Percentiles rank a stretch among this genome's conserved stretches.
Conservation (phyloP, 108 stramenopile species). For the Ochromonas danica region DNA sequence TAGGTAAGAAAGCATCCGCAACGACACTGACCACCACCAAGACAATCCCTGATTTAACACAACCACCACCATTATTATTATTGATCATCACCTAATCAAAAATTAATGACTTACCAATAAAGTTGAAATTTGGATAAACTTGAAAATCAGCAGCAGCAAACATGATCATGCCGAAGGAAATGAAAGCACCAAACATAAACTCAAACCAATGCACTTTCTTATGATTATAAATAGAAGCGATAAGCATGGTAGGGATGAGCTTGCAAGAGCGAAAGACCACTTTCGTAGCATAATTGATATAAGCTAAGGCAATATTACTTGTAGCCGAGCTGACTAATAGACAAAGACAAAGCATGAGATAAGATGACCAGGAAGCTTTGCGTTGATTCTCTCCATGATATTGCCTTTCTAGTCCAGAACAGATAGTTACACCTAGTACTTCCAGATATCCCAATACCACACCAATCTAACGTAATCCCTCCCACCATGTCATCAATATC, state of each 20-base stretch:
- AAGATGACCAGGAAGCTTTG: constrained; percentile 30
- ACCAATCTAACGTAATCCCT: constrained; percentile 32
- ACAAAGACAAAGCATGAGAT: constrained; percentile 35
- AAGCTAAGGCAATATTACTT: constrained; percentile 70
- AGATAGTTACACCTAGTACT: constrained; percentile 73
- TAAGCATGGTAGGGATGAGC: constrained; percentile 84
- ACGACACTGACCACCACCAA: constrained; percentile 79
- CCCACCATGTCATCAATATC: constrained; percentile 15
- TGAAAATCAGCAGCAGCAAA: constrained; percentile 86
- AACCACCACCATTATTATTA: background rate
- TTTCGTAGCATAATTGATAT: constrained; percentile 95
- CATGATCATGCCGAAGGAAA: constrained; percentile 79
- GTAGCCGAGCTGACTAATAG: constrained; percentile 35
- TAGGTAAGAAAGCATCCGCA: constrained; percentile 87
- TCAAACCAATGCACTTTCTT: constrained; percentile 70
- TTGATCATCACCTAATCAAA: background rate
- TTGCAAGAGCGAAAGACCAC: constrained; percentile 87
- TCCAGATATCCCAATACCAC: constrained; percentile 78
- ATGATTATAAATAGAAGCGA: constrained; percentile 75
- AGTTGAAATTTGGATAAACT: constrained; percentile 66
- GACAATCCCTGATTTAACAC: constrained; percentile 62
- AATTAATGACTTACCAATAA: constrained; percentile 23
- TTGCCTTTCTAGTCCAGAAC: constrained; percentile 44
- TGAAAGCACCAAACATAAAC: constrained; percentile 74
- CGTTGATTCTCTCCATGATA: constrained; percentile 28